Base-by-base conservation (phyloP, 257 asterid species). In the Cynanchum wilfordii region DNA sequence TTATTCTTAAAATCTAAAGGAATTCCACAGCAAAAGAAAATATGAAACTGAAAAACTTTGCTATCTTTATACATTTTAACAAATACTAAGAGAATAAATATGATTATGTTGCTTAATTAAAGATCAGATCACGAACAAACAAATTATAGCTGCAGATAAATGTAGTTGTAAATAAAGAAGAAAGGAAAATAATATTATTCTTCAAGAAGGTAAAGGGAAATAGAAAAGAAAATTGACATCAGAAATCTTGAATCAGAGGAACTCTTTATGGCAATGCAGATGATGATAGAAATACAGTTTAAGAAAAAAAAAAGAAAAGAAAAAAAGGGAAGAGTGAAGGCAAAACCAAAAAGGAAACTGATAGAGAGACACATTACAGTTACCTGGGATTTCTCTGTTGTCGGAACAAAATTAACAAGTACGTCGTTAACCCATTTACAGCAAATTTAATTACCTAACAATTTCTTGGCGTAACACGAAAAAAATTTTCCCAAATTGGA, bases 401-500 rank as follows among this genome's bases (percentile, higher is more conserved):
- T 64, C 29, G 69, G 49, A 64, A 64, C 68, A 9, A 58, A 68
- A 58, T 33, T 24, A 49, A 69, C 27, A 47, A 38, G 19, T 9
- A 22, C 22, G 36, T 50, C 22, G 36, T 65, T 12, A 33, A 50
- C 44, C 33, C 20, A 40, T 69, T 22, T 47, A n/a, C 36, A 4
- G 30, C 19, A 75, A 68, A 49, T 33, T 50, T 22, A 45, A 55
- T 50, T 73, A 33, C 38, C 38, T 33, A 33, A 33, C 25, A 66
- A 74, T 49, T 15, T 20, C 25, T 49, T 27, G 19, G 20, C 22
- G 29, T 47, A 20, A 9, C 11, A 24, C 10, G 22, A 57, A 33
- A 33, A 33, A 33, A 52, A 68, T 24, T n/a, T n/a, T 1, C 69
- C 62, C 52, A 45, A 75, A 58, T 75, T 69, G 52, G 49, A 45